Base-by-base conservation (phyloP, 805 yeast genomes). In the Spathaspora hagerdaliae region DNA sequence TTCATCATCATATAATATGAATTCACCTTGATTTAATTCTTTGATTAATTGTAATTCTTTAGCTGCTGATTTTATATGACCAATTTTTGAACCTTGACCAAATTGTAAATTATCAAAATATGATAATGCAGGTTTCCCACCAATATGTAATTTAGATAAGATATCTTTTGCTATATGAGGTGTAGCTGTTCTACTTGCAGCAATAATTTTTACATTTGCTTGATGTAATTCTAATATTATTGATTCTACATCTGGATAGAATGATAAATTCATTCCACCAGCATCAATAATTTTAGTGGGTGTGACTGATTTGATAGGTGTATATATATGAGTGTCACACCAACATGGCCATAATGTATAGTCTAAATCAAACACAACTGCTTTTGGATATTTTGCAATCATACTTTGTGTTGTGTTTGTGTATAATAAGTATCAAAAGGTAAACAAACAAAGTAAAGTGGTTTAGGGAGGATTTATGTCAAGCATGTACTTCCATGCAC, bases 291-390 rank as follows among this genome's bases (percentile, higher is more conserved):
- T 69, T 4, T 62, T 56, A 12, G 61, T 55, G 10, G 64, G 64
- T 12, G 64, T 55, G 14, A 49, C 45, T n/a, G 68, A 56, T 44
- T 67, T 69, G 19, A 83, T 47, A 0, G 91, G 91, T 7, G 78
- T 65, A 2, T 70, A 60, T 15, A 86, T 71, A 56, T 85, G 91
- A 1, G 88, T 84, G 54, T 85, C 91, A 61, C 91, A 85, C 91
- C 91, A 85, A 50, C 83, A 81, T 42, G 86, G 91, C 94, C 94
- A 85, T 31, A 85, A 62, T 0, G 94, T 85, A 56, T 81, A 85
- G 59, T 85, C 94, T 37, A 85, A 64, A 52, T 85, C 94, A 58
- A 85, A 83, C 0, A 85, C 90, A 9, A 84, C 82, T 1, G 79
- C 82, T 8, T 48, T 48, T 3, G 72, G 72, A 44, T 65, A 66